Base-by-base conservation (phyloP, 1,284 basidiomycete species). In the Cutaneotrichosporon dermatis region DNA sequence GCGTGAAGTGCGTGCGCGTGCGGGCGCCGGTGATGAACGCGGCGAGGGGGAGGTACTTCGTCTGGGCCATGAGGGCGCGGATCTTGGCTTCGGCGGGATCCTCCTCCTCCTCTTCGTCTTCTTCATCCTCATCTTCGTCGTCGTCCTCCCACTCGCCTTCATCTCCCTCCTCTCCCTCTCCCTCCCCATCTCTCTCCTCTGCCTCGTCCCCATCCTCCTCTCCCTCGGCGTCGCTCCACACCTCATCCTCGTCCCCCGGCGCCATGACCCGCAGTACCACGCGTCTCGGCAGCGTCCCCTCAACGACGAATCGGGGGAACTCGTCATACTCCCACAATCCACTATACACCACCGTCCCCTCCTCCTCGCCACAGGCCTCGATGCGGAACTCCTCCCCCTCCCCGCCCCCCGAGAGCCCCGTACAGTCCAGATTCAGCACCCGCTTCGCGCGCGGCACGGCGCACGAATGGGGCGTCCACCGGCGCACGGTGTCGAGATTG, bases 241-340 rank as follows among this genome's bases (percentile, higher is more conserved):
- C 9, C 10, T 41, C 50, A 10, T 51, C 50, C 11, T 51, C 50
- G 8, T 51, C 50, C 2, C 50, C 50, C 3, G 50, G 50, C 11
- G 39, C 39, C 50, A 51, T 51, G 8, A 51, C 50, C 10, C 50
- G 50, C 16, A 51, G 3, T 7, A 51, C 50, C 13, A 51, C 50
- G 8, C 33, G 6, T 4, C 8, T 10, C 3, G 50, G 50, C 50
- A 51, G 8, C 4, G 39, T 1, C 4, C 39, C 12, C 13, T 51
- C 50, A 1, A 51, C 37, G 4, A 51, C 39, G 11, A 51, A 51
- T 0, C 50, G 50, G 16, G 50, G 50, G 25, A 51, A 51, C 50
- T 51, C 50, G 50, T 51, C 50, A 15, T 51, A 51, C 50, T 51
- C 50, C 50, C 50, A 51, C 16, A 41, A 8, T 4, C 50, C 50